Conservation (phyloP, 352 stramenopile genomes). For the Hyaloperonospora arabidopsidis region DNA sequence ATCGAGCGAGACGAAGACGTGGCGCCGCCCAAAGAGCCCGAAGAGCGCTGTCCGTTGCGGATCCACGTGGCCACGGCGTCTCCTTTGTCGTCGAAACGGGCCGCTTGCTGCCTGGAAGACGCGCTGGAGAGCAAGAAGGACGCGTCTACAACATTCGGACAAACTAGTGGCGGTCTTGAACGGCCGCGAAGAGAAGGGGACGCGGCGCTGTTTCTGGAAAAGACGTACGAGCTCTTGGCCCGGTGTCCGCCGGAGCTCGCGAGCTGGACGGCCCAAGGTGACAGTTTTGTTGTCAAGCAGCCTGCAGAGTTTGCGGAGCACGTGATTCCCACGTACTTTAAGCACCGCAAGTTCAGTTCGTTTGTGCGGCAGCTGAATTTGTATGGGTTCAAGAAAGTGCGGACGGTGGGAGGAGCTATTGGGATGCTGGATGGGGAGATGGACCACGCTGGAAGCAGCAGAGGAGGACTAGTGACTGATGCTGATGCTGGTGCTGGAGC, state of each 20-base stretch:
- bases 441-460: background rate
- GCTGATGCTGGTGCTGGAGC: background rate
- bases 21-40: no score
- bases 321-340: conserved; percentile 88
- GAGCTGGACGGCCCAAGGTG: conserved; percentile 63
- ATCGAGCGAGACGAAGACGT: no score
- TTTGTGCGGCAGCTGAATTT: conserved; percentile 91
- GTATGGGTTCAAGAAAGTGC: conserved; percentile 86
- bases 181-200: conserved; percentile 33
- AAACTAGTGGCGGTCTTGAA: conserved; percentile 11
- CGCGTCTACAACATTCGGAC: no score
- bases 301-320: conserved; percentile 74
- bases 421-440: conserved; percentile 1
- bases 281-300: conserved; percentile 88
- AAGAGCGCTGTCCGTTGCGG: no score
- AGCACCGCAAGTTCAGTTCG: conserved; percentile 89
- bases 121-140: no score
- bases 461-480: background rate
- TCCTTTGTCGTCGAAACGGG: no score
- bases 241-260: conserved; percentile 63
- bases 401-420: conserved; percentile 8
- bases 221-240: conserved; percentile 88
- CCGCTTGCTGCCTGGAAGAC: no score
- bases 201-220: conserved; percentile 78
- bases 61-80: no score